These are phyloP conservation scores for Globisporangium echinulatum DNA, from an alignment of 352 stramenopile species.

Conservation along the genomic window DNA sequence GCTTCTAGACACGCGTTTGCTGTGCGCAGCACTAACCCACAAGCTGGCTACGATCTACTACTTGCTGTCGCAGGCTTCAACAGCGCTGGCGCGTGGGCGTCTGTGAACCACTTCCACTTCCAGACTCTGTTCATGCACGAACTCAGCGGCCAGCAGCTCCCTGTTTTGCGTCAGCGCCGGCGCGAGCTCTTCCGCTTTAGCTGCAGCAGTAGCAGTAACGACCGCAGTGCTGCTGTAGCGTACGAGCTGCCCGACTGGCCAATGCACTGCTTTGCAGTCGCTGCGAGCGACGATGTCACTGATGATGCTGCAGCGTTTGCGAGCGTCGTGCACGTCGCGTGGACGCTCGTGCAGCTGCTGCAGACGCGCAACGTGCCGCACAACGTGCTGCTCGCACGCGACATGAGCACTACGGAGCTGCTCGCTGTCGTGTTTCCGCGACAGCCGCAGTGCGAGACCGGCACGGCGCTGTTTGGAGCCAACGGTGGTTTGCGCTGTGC, in stretches of 20 bases:
- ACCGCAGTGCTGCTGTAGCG: slow-evolving; percentile 4
- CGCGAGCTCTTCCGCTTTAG: slow-evolving; percentile 20
- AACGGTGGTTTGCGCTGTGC: slow-evolving; percentile 33
- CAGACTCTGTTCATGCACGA: slow-evolving; percentile 52
- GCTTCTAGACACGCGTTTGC: too few relatives aligned
- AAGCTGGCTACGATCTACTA: too few relatives aligned
- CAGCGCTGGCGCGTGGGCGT: slow-evolving; percentile 67
- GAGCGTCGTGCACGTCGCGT: slow-evolving; percentile 19
- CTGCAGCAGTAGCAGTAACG: background rate
- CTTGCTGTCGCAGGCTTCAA: slow-evolving; percentile 42
- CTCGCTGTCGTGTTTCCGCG: slow-evolving; percentile 54
- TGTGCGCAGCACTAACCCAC: too few relatives aligned
- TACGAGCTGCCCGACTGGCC: slow-evolving; percentile 34
- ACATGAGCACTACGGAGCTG: background rate
- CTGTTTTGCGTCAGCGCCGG: slow-evolving; percentile 28
- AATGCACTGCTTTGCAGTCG: slow-evolving; percentile 35
- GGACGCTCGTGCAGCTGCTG: slow-evolving; percentile 35
- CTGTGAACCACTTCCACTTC: slow-evolving; percentile 72
- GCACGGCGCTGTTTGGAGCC: slow-evolving; percentile 7
- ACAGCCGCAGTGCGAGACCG: slow-evolving; percentile 46
- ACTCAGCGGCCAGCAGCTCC: slow-evolving; percentile 22
- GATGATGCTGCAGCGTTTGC: background rate
- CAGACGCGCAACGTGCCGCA: slow-evolving; percentile 32
- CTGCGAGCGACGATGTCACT: background rate
- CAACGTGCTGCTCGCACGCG: slow-evolving; percentile 44